Base-by-base conservation (phyloP, 1,284 basidiomycete species). In the Rhodofomes roseus region DNA sequence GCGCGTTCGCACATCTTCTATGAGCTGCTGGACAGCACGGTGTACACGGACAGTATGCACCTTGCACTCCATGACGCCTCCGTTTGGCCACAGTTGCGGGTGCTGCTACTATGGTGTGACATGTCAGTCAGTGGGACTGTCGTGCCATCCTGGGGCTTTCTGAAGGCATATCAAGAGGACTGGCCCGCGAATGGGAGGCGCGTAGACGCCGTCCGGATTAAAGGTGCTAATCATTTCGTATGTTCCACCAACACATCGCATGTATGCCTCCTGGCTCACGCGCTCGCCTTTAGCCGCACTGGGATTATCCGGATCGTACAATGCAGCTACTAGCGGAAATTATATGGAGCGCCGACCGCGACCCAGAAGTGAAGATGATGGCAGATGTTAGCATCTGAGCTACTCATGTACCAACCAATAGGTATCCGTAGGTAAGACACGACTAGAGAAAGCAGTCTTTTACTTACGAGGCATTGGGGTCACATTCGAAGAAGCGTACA, bases 181-280 rank as follows among this genome's bases (percentile, higher is more conserved):
- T 43, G 52, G 51, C 29, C 60, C 1, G 20, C 18, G 3, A 23
- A 23, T 18, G 56, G 52, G n/a, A 25, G 60, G 23, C 20, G 39
- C 9, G 34, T 61, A 22, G 44, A 53, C 18, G 8, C 54, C 1
- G 25, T 44, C 11, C 20, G 53, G 14, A 54, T 61, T 34, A 36
- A 23, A 29, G 52, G 52, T 23, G 60, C 56, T 18, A 61, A 61
- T 51, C 60, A 61, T 55, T 58, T 61, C 25, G 60, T 61, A 36
- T 36, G 59, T 54, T n/a, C 50, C 1, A 5, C 23, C 29, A 34
- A 11, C 11, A 18, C 20, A 31, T 16, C 40, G 5, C 25, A 5
- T 41, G 12, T 2, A 57, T 4, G 46, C 3, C 14, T 53, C 2
- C 6, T 44, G 8, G 23, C 3, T 44, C 18, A 23, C n/a, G 29